Percentiles rank a stretch among this genome's conserved stretches.
These are phyloP conservation scores for Fusarium sulawesiense DNA, from an alignment of 2,329 filamentous ascomycete genomes.

Conservation along the genomic window DNA sequence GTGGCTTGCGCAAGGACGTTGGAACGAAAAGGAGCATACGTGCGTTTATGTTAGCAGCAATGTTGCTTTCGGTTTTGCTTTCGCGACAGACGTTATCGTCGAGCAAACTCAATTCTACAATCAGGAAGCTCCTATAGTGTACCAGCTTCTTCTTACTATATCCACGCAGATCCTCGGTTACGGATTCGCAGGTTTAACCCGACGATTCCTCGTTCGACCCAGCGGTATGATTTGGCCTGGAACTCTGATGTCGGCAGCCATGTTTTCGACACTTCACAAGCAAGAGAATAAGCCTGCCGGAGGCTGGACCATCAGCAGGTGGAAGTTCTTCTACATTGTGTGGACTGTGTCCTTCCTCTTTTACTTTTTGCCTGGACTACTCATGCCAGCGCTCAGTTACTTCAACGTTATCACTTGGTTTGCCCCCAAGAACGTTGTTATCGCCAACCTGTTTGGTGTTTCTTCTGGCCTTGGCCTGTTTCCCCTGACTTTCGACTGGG, in stretches of 20 bases:
- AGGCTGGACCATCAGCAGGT: slow-evolving; percentile 84
- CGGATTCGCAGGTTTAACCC: slow-evolving; percentile 83
- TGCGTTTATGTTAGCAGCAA: slow-evolving; percentile 93
- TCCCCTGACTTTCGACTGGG: slow-evolving; percentile 91
- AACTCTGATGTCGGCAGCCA: slow-evolving; percentile 86
- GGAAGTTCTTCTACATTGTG: slow-evolving; percentile 84
- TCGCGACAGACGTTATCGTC: slow-evolving; percentile 89
- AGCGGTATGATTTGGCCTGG: slow-evolving; percentile 94
- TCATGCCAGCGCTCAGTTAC: slow-evolving; percentile 87
- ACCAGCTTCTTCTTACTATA: slow-evolving; percentile 84
- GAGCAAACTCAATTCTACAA: slow-evolving; percentile 92
- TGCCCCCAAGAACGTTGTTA: slow-evolving; percentile 84
- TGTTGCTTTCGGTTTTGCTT: slow-evolving; percentile 89
- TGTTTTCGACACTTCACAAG: slow-evolving; percentile 89
- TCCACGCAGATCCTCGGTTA: slow-evolving; percentile 90
- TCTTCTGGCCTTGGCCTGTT: slow-evolving; percentile 86
- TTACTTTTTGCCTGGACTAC: slow-evolving; percentile 85
- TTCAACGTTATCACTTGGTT: slow-evolving; percentile 93
- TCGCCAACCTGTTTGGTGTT: slow-evolving; percentile 88
- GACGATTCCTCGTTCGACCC: slow-evolving; percentile 84
- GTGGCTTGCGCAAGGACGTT: slow-evolving; percentile 82
- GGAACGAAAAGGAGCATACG: slow-evolving; percentile 91
- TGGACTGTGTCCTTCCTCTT: slow-evolving; percentile 79
- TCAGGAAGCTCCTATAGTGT: slow-evolving; percentile 79
- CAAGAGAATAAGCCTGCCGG: slow-evolving; percentile 84